Percentiles rank a stretch among this genome's conserved stretches.
phyloP scores from a whole-genome alignment of 192 early-diverging fungal genomes.

The Geranomyces michiganensis region DNA sequence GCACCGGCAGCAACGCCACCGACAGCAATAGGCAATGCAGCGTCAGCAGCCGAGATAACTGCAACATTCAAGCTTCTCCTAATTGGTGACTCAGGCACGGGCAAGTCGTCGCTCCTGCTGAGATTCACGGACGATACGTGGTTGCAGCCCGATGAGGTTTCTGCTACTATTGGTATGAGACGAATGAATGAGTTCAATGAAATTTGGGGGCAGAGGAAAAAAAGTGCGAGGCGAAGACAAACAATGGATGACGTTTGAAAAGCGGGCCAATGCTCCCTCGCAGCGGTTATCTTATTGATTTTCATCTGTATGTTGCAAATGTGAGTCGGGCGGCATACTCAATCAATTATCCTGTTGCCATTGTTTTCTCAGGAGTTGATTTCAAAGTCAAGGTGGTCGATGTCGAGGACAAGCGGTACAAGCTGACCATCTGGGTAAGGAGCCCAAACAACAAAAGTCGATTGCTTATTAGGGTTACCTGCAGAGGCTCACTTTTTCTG shows the following conservation, averaged over 20 bases:
- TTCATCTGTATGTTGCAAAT: too few species aligned
- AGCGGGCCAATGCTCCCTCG: too few species aligned
- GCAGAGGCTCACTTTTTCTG: too few species aligned
- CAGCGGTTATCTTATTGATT: too few species aligned
- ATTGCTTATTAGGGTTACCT: too few species aligned
- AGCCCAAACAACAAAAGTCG: too few species aligned
- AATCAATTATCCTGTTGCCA: neutral
- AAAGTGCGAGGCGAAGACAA: too few species aligned
- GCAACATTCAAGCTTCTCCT: constrained; percentile 93
- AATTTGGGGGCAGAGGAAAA: too few species aligned
- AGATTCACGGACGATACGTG: constrained; percentile 95
- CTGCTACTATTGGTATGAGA: constrained; percentile 74
- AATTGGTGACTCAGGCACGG: constrained; percentile 94
- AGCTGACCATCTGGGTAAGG: constrained; percentile 92
- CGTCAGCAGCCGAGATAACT: constrained; percentile 12
- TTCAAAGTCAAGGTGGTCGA: constrained; percentile 94
- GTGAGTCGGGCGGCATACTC: neutral
- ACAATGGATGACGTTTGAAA: too few species aligned
- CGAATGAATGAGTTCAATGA: too few species aligned
- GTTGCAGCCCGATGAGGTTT: constrained; percentile 87
- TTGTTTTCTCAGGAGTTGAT: constrained; percentile 75
- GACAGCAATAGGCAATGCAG: neutral
- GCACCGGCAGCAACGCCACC: too few species aligned
- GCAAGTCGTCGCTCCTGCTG: constrained; percentile 90
- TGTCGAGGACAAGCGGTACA: constrained; percentile 85